phyloP scores from a whole-genome alignment of 1,284 basidiomycete species.

The Pyrrhoderma noxium region DNA sequence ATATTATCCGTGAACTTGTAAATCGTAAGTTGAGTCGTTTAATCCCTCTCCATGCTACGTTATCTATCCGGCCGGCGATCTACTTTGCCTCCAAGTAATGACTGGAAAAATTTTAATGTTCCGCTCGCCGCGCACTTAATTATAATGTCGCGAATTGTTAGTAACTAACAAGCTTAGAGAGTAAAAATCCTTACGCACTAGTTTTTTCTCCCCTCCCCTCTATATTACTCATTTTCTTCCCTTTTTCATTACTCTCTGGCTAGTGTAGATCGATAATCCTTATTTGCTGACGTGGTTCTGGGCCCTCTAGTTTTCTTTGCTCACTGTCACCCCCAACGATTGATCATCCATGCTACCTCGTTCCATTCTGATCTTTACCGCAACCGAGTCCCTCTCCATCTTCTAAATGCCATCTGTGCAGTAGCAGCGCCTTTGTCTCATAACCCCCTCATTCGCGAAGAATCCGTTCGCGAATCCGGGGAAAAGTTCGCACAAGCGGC shows the following conservation, averaged over 20 bases:
- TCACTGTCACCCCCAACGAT: slow-evolving; percentile 66
- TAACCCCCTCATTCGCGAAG: slow-evolving; percentile 51
- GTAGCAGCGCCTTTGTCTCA: slow-evolving; percentile 67
- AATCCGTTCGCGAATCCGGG: slow-evolving; percentile 58
- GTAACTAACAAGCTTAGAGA: too few relatives aligned
- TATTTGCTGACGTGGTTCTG: too few relatives aligned
- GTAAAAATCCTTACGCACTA: too few relatives aligned
- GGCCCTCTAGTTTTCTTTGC: slow-evolving; percentile 67
- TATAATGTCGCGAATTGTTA: too few relatives aligned
- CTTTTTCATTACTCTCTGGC: background rate
- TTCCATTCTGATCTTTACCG: slow-evolving; percentile 58
- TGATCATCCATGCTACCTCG: slow-evolving; percentile 68
- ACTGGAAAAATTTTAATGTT: too few relatives aligned
- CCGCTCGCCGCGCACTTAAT: too few relatives aligned
- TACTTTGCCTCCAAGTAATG: background rate
- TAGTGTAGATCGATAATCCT: background rate
- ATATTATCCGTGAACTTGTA: slow-evolving; percentile 62
- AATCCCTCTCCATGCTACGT: background rate
- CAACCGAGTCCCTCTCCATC: slow-evolving; percentile 56
- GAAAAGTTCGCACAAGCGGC: slow-evolving; percentile 62
- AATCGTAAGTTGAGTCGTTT: slow-evolving; percentile 45
- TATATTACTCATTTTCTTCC: too few relatives aligned
- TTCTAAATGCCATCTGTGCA: slow-evolving; percentile 66
- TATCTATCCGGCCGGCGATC: background rate
- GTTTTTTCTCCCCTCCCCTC: too few relatives aligned